Evolutionary conservation across 257 asterid genomes (phyloP), one percentile per base, ranked within the genome.

Genomic region (Rhazya stricta): DNA sequence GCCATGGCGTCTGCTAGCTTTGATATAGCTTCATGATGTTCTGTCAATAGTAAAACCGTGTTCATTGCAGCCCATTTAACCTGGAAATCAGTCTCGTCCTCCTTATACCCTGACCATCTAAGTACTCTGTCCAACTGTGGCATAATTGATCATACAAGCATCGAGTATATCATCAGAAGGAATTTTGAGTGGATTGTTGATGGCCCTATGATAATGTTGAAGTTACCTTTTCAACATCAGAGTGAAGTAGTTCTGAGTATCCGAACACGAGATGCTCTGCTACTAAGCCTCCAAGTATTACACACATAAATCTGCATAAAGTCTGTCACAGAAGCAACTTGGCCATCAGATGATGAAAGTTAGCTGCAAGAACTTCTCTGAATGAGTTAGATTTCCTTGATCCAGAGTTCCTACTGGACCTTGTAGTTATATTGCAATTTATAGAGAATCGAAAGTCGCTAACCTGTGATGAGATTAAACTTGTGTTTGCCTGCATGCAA

Each of bases 221-320:
- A 46, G 74, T 76, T 53, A 87, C 97, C 96, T 89, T 88, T 79
- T 81, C 76, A 69, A 86, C 96, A 81, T 89, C 97, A 0, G 93
- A 86, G 81, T 91, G 93, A 53, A 85, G 84, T 45, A 86, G 83
- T 79, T 85, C 91, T 1, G 96, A 86, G 91, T 85, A 85, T 34
- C 97, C 97, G 53, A 84, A 88, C 46, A 57, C 23, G 48, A 91
- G 83, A 79, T 87, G 89, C 71, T 91, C 97, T 56, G 90, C 88
- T 13, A 82, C 82, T 83, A 89, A 61, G n/a, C 97, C 96, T 72
- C 91, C 96, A 27, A 89, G 88, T 76, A 84, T 62, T 43, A 89
- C 89, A 25, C 91, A 78, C 10, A 84, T 30, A 73, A 89, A 89
- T 58, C 71, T 86, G 58, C 74, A 77, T 10, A 87, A 74, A 36